phyloP scores from a whole-genome alignment of 495 filamentous ascomycete species.

The Hypoxylon rickii region DNA sequence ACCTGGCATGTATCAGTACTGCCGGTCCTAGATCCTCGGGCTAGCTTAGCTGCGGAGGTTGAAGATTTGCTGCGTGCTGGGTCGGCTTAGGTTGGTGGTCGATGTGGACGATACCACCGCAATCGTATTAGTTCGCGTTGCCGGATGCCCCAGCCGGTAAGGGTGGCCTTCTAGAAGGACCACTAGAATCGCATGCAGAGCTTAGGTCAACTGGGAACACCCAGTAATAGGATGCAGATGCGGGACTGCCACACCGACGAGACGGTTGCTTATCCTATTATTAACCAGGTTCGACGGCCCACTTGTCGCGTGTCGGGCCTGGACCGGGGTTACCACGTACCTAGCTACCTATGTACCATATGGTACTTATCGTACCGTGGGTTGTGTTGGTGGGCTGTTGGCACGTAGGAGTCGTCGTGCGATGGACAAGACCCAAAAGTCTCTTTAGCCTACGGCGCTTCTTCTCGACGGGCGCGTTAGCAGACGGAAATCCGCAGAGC shows the following conservation, averaged over 20 bases:
- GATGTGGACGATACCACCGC: conserved; percentile 15
- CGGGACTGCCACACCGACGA: conserved; percentile 36
- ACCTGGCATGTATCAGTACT: conserved; percentile 12
- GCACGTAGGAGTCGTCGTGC: conserved; percentile 10
- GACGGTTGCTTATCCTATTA: conserved; percentile 35
- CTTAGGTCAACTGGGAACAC: conserved; percentile 21
- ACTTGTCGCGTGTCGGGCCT: conserved; percentile 37
- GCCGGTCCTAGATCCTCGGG: conserved; percentile 23
- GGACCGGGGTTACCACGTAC: conserved; percentile 30
- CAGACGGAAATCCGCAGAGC: too few species aligned
- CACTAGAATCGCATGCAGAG: conserved; percentile 35
- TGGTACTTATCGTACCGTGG: conserved; percentile 16
- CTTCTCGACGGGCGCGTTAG: too few species aligned
- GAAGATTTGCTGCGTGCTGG: conserved; percentile 20
- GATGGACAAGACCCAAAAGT: background rate
- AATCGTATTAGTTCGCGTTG: conserved; percentile 29
- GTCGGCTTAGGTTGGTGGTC: background rate
- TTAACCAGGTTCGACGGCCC: conserved; percentile 32
- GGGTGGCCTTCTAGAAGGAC: conserved; percentile 34
- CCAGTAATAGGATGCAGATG: conserved; percentile 28
- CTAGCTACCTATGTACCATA: too few species aligned
- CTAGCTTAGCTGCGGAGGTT: conserved; percentile 27
- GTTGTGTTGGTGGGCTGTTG: conserved; percentile 7
- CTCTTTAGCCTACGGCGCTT: background rate
- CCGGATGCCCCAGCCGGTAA: conserved; percentile 32